A percentile compares a stretch with the other conserved stretches of the same genome.
Conservation (phyloP, 1,139 yeast species). For the Yamadazyma aaseri region DNA sequence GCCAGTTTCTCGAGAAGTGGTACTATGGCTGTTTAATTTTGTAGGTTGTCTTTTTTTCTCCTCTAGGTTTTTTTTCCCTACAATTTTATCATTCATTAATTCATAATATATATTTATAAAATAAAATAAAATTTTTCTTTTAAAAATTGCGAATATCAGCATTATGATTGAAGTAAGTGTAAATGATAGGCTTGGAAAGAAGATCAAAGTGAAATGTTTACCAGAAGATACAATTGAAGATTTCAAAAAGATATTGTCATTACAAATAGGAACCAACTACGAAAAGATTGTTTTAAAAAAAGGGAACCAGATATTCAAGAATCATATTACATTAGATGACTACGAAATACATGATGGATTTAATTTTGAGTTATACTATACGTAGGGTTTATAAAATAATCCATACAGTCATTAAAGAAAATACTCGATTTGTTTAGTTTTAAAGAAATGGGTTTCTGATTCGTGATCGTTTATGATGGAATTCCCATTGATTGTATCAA, state of each 20-base stretch:
- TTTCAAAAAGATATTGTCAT: conserved; percentile 76
- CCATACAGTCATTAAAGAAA: conserved; percentile 43
- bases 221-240: conserved; percentile 90
- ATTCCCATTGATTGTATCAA: conserved; percentile 43
- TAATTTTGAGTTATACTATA: conserved; percentile 78
- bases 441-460: conserved; percentile 11
- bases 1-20: conserved; percentile 52
- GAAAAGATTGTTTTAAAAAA: conserved; percentile 68
- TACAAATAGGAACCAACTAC: conserved; percentile 76
- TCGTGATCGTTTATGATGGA: conserved; percentile 33
- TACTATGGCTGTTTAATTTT: conserved; percentile 23
- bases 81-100: background rate
- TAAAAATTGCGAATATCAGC: conserved; percentile 2
- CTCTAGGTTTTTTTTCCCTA: background rate
- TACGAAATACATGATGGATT: conserved; percentile 92
- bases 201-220: conserved; percentile 81
- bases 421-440: conserved; percentile 61
- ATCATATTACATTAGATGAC: conserved; percentile 87
- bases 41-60: background rate
- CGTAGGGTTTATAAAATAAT: conserved; percentile 22
- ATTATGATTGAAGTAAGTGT: conserved; percentile 33
- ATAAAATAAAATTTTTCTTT: background rate
- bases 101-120: background rate
- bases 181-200: conserved; percentile 73
- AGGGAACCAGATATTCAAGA: conserved; percentile 79